Conservation (phyloP, 768 basidiomycete species). For the Clitopilus hobsonii region DNA sequence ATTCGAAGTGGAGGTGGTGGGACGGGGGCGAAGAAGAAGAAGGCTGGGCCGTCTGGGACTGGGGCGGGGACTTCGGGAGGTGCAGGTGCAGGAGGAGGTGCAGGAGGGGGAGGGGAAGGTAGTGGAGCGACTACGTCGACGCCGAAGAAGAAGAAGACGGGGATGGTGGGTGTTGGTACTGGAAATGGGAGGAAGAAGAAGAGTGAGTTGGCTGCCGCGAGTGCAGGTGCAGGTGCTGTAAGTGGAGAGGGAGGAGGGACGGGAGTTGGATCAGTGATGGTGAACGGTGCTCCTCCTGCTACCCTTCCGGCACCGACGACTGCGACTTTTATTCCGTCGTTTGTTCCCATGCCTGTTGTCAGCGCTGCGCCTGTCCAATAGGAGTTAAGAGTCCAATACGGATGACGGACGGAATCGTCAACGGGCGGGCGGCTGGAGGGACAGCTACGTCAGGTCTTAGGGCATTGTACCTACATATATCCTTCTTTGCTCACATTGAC, state of each 20-base stretch:
- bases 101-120: slow-evolving; percentile 17
- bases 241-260: slow-evolving; percentile 10
- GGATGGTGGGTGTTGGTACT: slow-evolving; percentile 32
- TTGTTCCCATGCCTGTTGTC: not conserved
- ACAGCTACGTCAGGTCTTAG: too few relatives aligned
- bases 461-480: too few relatives aligned
- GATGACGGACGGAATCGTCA: not conserved
- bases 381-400: not conserved
- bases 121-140: slow-evolving; percentile 16
- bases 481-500: too few relatives aligned
- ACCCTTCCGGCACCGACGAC: too few relatives aligned
- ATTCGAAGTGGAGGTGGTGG: slow-evolving; percentile 42
- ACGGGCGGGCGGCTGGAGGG: not conserved
- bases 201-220: slow-evolving; percentile 10
- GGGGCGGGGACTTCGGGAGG: slow-evolving; percentile 8
- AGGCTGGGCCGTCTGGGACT: slow-evolving; percentile 12
- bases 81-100: slow-evolving; percentile 15
- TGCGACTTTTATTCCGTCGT: not conserved
- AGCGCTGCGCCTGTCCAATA: not conserved
- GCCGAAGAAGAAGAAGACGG: slow-evolving; percentile 40
- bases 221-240: too few relatives aligned
- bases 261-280: slow-evolving; percentile 3
- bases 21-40: slow-evolving; percentile 61
- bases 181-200: slow-evolving; percentile 49
- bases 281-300: not conserved